Percentiles rank a stretch among this genome's conserved stretches.
Conservation (phyloP, 345 rosid species). For the Corchorus olitorius region DNA sequence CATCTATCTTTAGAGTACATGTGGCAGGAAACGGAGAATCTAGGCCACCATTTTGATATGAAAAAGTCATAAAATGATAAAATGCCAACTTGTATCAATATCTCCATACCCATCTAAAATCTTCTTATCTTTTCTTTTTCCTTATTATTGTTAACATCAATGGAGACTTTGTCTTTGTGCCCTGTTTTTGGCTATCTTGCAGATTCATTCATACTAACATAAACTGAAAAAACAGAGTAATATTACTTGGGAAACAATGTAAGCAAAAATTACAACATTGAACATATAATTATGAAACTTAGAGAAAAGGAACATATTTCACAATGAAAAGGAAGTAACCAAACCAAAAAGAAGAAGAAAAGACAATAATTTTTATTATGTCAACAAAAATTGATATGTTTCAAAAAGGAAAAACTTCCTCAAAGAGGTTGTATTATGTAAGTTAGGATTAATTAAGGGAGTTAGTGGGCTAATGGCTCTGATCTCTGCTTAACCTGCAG, state of each 20-base stretch:
- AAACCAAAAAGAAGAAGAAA: background rate
- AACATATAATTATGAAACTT: background rate
- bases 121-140: too few species aligned
- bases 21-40: too few species aligned
- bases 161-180: too few species aligned
- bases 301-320: background rate
- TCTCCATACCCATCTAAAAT: too few species aligned
- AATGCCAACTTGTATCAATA: too few species aligned
- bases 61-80: too few species aligned
- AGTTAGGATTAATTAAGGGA: background rate
- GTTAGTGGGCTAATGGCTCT: conserved; percentile 11
- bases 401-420: background rate
- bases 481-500: conserved; percentile 19
- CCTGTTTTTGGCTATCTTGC: too few species aligned
- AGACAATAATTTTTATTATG: background rate
- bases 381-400: conserved; percentile 2
- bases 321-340: background rate
- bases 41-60: too few species aligned
- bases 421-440: background rate
- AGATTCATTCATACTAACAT: conserved; percentile 29
- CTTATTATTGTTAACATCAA: too few species aligned
- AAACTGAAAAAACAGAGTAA: background rate
- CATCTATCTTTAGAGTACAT: too few species aligned
- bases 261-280: background rate
- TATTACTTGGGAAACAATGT: background rate